These are phyloP conservation scores for Avena insularis DNA, from an alignment of 176 grass and related monocot species.

Conservation along the genomic window DNA sequence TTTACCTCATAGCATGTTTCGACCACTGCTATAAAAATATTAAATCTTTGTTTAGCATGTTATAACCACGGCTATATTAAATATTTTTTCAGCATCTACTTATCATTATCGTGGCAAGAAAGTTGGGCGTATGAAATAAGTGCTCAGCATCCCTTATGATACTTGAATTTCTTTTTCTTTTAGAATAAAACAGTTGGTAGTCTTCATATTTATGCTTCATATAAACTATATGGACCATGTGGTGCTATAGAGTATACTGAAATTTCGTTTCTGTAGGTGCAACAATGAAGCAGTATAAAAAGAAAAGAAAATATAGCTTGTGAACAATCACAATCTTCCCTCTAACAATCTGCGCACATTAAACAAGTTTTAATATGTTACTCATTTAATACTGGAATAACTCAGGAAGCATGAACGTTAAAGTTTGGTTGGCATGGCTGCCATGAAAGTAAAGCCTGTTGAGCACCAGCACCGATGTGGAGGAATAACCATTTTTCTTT, in stretches of 20 bases:
- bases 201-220: conserved; percentile 28
- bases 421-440: background rate
- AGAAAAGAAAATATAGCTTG: background rate
- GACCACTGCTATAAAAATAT: background rate
- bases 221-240: conserved; percentile 34
- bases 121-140: conserved; percentile 4
- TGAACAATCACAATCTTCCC: background rate
- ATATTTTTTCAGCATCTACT: background rate
- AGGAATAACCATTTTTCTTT: background rate
- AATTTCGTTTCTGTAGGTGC: background rate
- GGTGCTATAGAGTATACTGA: background rate
- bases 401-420: background rate
- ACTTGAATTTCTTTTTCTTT: background rate
- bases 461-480: conserved; percentile 5
- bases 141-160: background rate
- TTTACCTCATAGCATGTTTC: conserved; percentile 7
- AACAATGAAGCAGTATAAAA: background rate
- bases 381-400: background rate
- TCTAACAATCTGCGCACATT: background rate
- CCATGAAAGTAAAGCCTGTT: background rate
- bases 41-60: background rate
- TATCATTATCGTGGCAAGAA: background rate
- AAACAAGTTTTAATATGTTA: conserved; percentile 17
- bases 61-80: background rate
- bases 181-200: background rate